Evolutionary conservation across 106 monocot genomes (phyloP), one percentile per base, ranked within the genome.

Genomic region (Allium fistulosum): DNA sequence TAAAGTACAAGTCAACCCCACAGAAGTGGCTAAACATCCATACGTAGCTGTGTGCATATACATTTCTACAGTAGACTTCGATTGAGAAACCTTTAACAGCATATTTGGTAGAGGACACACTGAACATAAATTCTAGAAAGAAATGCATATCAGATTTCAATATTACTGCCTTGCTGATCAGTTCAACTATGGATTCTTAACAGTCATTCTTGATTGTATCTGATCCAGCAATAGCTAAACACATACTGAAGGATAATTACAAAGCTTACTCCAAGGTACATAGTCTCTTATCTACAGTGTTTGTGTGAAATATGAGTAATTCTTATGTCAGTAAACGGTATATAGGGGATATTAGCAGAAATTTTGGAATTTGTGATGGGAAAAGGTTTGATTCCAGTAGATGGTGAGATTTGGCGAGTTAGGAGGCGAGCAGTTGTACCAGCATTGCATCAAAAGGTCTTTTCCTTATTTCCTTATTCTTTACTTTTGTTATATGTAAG

Each of bases 351-450:
- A 37, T 71, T 99, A 46, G 92, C 84, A 7, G 97, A 99, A 51
- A 92, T 92, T 67, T 76, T 99, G 46, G 90, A 99, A 17, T 99
- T 99, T 87, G 87, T 99, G 67, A 99, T 99, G 97, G 97, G 97
- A 6, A 90, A 74, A 62, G 97, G 97, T 46, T 90, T 99, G 75
- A 99, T 99, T 53, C 92, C 97, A 46, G 97, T 92, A 47, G 92
- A 99, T 53, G 84, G 79, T 16, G 92, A 90, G 69, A 74, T 87
- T 58, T 99, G 97, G 97, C 82, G 82, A n/a, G 80, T 83, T 15
- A 66, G 97, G 60, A 82, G 97, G 63, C 82, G 90, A 49, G 84
- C 86, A 45, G 83, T 99, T 57, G 92, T 92, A 17, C 97, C 97
- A 2, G 86, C 97, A 76, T 79, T 99, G 71, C 97, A 99, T 87